A percentile compares a stretch with the other conserved stretches of the same genome.
phyloP scores from a whole-genome alignment of 768 basidiomycete species.

The Ramaria sp. region DNA sequence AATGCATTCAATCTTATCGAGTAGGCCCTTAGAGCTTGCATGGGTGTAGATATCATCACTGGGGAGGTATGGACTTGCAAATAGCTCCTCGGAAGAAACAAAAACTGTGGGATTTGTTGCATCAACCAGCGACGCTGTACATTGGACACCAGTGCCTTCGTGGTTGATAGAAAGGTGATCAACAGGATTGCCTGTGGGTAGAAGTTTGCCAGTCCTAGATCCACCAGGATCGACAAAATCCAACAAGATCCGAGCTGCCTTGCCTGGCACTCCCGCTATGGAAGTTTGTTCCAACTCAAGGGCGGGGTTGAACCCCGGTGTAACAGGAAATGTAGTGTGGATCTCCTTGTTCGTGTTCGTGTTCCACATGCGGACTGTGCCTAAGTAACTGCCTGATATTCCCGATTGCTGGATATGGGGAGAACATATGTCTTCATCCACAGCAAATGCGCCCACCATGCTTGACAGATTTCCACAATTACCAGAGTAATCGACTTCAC shows the following conservation, averaged over 20 bases:
- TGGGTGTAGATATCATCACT: conserved; percentile 20
- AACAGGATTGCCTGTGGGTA: conserved; percentile 45
- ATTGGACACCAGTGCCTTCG: conserved; percentile 6
- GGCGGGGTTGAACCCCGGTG: conserved; percentile 19
- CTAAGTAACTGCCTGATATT: conserved; percentile 4
- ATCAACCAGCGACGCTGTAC: conserved; percentile 49
- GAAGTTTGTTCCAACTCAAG: conserved; percentile 37
- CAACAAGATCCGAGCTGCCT: conserved; percentile 51
- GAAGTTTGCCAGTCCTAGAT: conserved; percentile 57
- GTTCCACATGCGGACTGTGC: conserved; percentile 51
- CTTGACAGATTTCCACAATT: conserved; percentile 70
- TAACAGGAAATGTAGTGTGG: conserved; percentile 58
- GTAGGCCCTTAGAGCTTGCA: conserved; percentile 21
- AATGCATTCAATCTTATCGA: conserved; percentile 28
- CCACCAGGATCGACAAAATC: conserved; percentile 60
- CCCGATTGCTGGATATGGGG: conserved; percentile 14
- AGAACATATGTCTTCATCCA: conserved; percentile 48
- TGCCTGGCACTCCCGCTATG: conserved; percentile 61
- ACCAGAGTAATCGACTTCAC: conserved; percentile 51
- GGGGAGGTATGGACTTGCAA: conserved; percentile 24
- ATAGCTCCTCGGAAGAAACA: conserved; percentile 35
- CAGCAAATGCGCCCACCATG: conserved; percentile 63
- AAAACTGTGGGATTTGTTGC: conserved; percentile 71
- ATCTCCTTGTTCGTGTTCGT: conserved; percentile 64
- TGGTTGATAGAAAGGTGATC: conserved; percentile 31